Evolutionary conservation across 306 rosid genomes (phyloP), one percentile per base, ranked within the genome.

Genomic region (Dalbergia oliveri): DNA sequence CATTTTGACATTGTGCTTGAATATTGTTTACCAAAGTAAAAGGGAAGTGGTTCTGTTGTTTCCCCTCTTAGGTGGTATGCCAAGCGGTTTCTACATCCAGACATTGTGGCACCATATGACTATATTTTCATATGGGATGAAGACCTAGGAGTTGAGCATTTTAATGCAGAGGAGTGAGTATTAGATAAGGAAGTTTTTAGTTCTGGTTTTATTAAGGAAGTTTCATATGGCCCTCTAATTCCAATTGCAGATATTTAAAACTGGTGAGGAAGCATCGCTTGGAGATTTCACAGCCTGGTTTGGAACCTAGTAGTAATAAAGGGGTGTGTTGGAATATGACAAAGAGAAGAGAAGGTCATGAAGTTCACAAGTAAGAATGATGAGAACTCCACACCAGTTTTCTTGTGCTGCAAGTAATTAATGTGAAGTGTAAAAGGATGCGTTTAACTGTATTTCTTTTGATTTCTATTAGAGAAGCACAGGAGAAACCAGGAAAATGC

Each of bases 281-380:
- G 90, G 99, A 95, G 84, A 94, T 94, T 86, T 94, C 98, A 34
- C 99, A 94, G 77, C 99, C 99, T 51, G 99, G 97, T 80, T 87
- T 95, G 82, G 98, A 93, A 69, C 93, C 89, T 69, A 87, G 63
- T 51, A 91, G 79, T 74, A 88, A 67, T 49, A 91, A 81, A 84
- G 93, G 91, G 72, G 71, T 90, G 67, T 85, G 90, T 47, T 95
- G 99, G 99, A 94, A 93, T 81, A 95, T 95, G 99, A 95, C 99
- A 73, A 95, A 82, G 90, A 93, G 89, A 84, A 90, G 87, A 85
- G 91, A 90, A 33, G 91, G 88, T 49, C 88, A 86, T 64, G 99
- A 95, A 89, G 93, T 95, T 78, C 99, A 95, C 90, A 95, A 93
- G 99, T 95, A 90, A 84, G 92, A 65, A 71, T 68, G 77, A 60